phyloP scores from a whole-genome alignment of 2,329 filamentous ascomycete species.

The Didymella keratinophila region DNA sequence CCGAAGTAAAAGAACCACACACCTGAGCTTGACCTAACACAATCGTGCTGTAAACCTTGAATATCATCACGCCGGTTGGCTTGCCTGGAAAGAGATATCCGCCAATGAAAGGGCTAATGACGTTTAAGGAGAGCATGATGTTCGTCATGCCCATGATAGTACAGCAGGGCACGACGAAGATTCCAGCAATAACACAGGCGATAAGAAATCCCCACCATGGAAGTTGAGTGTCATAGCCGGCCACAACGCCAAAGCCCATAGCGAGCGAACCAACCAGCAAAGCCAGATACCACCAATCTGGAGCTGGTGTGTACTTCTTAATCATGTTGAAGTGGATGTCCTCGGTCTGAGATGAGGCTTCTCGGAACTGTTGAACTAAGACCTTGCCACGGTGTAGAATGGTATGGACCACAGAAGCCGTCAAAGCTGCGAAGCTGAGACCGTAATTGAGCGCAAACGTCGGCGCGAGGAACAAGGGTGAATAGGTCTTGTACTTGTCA shows the following conservation, averaged over 20 bases:
- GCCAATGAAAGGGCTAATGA: slow-evolving; percentile 61
- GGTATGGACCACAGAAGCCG: slow-evolving; percentile 69
- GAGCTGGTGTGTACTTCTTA: slow-evolving; percentile 61
- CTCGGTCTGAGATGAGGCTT: slow-evolving; percentile 61
- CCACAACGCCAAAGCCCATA: slow-evolving; percentile 49
- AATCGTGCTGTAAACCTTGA: slow-evolving; percentile 41
- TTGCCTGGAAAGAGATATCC: slow-evolving; percentile 76
- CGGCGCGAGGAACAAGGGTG: slow-evolving; percentile 56
- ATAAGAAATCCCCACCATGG: slow-evolving; percentile 77
- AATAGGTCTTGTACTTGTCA: slow-evolving; percentile 69
- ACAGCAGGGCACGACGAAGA: slow-evolving; percentile 38
- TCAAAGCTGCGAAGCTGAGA: slow-evolving; percentile 74
- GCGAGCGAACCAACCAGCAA: slow-evolving; percentile 61
- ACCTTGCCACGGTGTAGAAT: slow-evolving; percentile 73
- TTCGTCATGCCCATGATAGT: slow-evolving; percentile 67
- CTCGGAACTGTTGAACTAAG: slow-evolving; percentile 58
- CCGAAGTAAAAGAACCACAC: slow-evolving; percentile 20
- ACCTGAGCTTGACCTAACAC: slow-evolving; percentile 28
- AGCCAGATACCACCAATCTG: slow-evolving; percentile 64
- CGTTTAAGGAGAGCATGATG: slow-evolving; percentile 71
- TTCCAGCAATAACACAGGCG: slow-evolving; percentile 68
- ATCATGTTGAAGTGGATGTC: slow-evolving; percentile 61
- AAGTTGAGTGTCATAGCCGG: slow-evolving; percentile 69
- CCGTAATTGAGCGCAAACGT: slow-evolving; percentile 60
- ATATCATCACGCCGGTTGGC: slow-evolving; percentile 72